Base-by-base conservation (phyloP, 106 monocot genomes). In the Phalaenopsis equestris region DNA sequence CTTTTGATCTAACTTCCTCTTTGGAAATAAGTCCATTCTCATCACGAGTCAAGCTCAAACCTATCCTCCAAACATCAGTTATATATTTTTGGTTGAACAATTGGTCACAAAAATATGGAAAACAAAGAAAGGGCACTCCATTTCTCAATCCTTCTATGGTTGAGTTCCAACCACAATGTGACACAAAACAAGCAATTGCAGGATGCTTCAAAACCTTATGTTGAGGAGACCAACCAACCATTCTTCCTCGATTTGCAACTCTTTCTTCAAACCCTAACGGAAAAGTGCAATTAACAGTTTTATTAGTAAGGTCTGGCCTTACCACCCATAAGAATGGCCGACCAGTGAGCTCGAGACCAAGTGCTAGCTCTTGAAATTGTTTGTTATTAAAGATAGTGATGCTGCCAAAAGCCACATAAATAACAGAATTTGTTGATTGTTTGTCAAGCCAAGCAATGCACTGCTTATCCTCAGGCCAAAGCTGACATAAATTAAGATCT, bases 341-440 rank as follows among this genome's bases (percentile, higher is more conserved):
- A 23, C 79, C 81, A 10, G 81, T 79, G 64, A 81, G 73, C 43
- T 88, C 88, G 4, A 88, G 81, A 4, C 83, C 85, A 7, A 75
- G 64, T 17, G 81, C 83, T 0, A 84, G 76, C 68, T 89, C 83
- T 19, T 67, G 52, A 39, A 89, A 74, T 39, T 84, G 89, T 4
- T 36, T 12, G 16, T 47, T 3, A 56, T 55, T 38, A 39, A 84
- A 81, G 47, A 81, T 55, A 39, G 86, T 61, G 75, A 83, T 24
- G 61, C 86, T 86, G 5, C 86, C 81, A 46, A 89, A 89, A 41
- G 89, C 81, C 19, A 81, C 77, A 24, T 83, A 88, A 39, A 85
- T 67, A 21, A 84, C 82, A 4, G 84, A 88, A 6, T 67, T 56
- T 17, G 41, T 4, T 0, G 58, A 73, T 24, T 82, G 79, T 68